phyloP scores from a whole-genome alignment of 441 rosid species.

The Gossypium trilobum region DNA sequence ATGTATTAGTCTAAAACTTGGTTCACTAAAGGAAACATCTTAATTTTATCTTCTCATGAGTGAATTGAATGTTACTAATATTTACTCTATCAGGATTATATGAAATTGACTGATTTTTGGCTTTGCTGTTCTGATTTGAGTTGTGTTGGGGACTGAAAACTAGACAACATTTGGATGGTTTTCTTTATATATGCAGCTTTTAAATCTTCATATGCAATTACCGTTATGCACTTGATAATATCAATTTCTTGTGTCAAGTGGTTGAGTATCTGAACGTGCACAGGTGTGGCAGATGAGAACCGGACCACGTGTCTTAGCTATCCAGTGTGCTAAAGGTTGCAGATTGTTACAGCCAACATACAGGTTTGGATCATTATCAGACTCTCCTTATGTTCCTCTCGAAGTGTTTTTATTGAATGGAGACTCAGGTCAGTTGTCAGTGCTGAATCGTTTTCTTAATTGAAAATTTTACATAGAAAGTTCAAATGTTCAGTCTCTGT shows the following conservation, averaged over 20 bases:
- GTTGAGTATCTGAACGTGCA: slow-evolving; percentile 15
- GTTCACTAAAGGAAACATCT: slow-evolving; percentile 1
- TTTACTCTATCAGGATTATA: background rate
- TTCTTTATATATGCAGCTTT: background rate
- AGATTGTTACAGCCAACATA: slow-evolving; percentile 70
- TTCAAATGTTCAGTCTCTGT: background rate
- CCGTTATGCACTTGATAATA: background rate
- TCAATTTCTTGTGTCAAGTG: background rate
- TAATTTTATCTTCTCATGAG: background rate
- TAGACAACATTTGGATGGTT: background rate
- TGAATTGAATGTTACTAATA: background rate
- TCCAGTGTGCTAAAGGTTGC: slow-evolving; percentile 66
- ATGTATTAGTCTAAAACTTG: background rate
- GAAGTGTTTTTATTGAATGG: slow-evolving; percentile 79
- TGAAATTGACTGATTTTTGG: background rate
- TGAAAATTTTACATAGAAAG: slow-evolving; percentile 18
- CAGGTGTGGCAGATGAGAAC: slow-evolving; percentile 99
- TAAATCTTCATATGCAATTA: background rate
- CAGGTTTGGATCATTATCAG: slow-evolving; percentile 59
- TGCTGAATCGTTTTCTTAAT: slow-evolving; percentile 52
- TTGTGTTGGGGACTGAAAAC: background rate
- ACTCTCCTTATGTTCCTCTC: slow-evolving; percentile 69
- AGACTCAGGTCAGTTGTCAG: slow-evolving; percentile 75
- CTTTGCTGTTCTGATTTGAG: background rate
- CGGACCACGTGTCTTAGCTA: slow-evolving; percentile 62